Base-by-base conservation (phyloP, 441 rosid genomes). In the Eugenia klotzschiana region DNA sequence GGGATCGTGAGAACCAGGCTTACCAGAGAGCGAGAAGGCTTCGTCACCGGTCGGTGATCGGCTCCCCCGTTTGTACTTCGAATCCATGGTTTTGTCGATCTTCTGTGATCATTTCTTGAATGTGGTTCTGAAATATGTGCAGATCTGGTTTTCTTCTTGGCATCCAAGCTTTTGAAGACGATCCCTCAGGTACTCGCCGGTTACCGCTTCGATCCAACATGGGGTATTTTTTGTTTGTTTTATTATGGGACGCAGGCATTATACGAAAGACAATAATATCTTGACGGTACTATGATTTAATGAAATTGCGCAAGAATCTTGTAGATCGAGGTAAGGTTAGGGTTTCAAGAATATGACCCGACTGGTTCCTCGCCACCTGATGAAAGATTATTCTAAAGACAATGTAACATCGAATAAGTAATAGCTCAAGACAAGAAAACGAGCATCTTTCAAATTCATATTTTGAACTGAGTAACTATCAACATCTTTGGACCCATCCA, bases 1-100 rank as follows among this genome's bases (percentile, higher is more conserved):
- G 99, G 99, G 79, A 92, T 96, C 27, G 99, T 96, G 26, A 90
- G 94, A 84, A 96, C 99, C 43, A 91, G 97, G 74, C 96, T 96
- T 79, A 94, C 98, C 23, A 88, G 99, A 83, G 99, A 95, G 57
- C 91, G 98, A 82, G 99, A 96, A 81, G 98, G 99, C 85, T 83
- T 91, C 43, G 51, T 90, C 83, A 95, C 99, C 50, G 98, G 98
- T 94, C 26, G 81, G 83, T 40, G 7, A 13, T 13, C 25, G 41
- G 46, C 46, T 18, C 77, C 3, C 40, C 41, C 25, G 14, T 58
- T 43, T 16, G 12, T 12, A 2, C 25, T 46, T 57, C 10, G 64
- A 41, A 29, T 55, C 33, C 51, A 15, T 26, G 46, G 46, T 33
- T 50, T 18, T 33, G 25, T 9, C 10, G 1, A 40, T 22, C 20